A percentile compares a stretch with the other conserved stretches of the same genome.
Conservation (phyloP, 2,329 filamentous ascomycete species). For the Emmonsia crescens region DNA sequence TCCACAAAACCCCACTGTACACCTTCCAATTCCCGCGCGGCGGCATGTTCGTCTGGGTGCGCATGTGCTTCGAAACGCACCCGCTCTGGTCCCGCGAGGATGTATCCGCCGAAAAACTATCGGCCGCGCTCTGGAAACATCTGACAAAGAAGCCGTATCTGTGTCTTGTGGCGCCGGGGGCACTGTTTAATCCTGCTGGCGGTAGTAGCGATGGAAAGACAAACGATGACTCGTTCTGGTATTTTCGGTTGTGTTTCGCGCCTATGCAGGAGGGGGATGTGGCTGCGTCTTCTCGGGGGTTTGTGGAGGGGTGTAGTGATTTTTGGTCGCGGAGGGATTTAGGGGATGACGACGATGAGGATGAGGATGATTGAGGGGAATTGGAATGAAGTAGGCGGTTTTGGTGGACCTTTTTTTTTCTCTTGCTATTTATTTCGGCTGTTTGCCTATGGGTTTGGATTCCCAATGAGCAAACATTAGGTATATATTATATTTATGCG, state of each 20-base stretch:
- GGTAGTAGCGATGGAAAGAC: conserved; percentile 36
- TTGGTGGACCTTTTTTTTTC: neutral
- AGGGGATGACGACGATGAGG: conserved; percentile 31
- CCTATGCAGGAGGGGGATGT: conserved; percentile 66
- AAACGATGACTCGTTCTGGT: conserved; percentile 50
- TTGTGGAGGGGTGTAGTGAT: conserved; percentile 56
- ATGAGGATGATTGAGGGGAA: conserved; percentile 6
- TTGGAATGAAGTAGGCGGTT: neutral
- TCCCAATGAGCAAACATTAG: too few species aligned
- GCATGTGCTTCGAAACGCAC: conserved; percentile 60
- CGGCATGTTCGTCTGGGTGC: conserved; percentile 88
- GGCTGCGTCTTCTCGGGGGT: conserved; percentile 48
- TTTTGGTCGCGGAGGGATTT: conserved; percentile 54
- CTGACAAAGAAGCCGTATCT: conserved; percentile 58
- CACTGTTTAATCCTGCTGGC: conserved; percentile 60
- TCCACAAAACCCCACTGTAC: conserved; percentile 63
- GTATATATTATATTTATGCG: neutral
- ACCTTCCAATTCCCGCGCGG: conserved; percentile 70
- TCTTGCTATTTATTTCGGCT: neutral
- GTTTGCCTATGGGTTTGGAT: too few species aligned
- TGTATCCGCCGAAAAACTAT: conserved; percentile 42
- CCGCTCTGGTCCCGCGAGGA: conserved; percentile 46
- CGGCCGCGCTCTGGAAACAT: conserved; percentile 58
- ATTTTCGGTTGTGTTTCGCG: conserved; percentile 72
- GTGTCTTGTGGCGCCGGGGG: conserved; percentile 60